These are phyloP conservation scores for Hexamita inflata DNA, from an alignment of 208 protist species.

Conservation along the genomic window DNA sequence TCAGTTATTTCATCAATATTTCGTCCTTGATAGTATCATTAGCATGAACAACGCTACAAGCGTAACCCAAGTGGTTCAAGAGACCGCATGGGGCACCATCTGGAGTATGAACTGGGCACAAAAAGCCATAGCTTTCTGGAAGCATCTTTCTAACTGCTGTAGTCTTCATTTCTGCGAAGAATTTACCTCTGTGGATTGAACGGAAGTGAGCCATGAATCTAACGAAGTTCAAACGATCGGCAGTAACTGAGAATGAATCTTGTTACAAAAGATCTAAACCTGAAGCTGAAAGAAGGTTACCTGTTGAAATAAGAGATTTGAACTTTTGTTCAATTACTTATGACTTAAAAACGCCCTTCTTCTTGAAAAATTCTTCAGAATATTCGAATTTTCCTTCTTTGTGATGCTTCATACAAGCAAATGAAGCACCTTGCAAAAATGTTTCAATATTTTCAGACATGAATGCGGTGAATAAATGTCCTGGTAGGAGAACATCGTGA, in stretches of 20 bases:
- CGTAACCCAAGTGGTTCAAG: slow-evolving; percentile 82
- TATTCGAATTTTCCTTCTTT: background rate
- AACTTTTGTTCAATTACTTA: background rate
- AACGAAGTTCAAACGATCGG: slow-evolving; percentile 94
- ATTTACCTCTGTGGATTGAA: slow-evolving; percentile 78
- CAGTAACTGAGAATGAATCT: slow-evolving; percentile 81
- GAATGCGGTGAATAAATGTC: slow-evolving; percentile 56
- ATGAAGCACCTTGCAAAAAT: background rate
- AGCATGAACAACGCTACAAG: background rate
- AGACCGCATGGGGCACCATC: slow-evolving; percentile 98
- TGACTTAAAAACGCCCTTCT: background rate
- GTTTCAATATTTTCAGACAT: slow-evolving; percentile 19
- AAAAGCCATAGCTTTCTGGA: slow-evolving; percentile 93
- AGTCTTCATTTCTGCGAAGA: slow-evolving; percentile 81
- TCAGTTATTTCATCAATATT: background rate
- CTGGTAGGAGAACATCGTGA: slow-evolving; percentile 83
- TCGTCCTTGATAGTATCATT: background rate
- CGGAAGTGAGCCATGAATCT: slow-evolving; percentile 95
- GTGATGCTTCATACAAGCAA: background rate
- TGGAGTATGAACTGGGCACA: slow-evolving; percentile 99
- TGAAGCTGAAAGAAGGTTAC: slow-evolving; percentile 54
- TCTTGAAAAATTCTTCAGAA: background rate
- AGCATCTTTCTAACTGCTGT: slow-evolving; percentile 82
- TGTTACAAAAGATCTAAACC: slow-evolving; percentile 65
- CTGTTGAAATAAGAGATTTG: slow-evolving; percentile 58